Conservation (phyloP, 805 yeast genomes). For the Metschnikowia orientalis region DNA sequence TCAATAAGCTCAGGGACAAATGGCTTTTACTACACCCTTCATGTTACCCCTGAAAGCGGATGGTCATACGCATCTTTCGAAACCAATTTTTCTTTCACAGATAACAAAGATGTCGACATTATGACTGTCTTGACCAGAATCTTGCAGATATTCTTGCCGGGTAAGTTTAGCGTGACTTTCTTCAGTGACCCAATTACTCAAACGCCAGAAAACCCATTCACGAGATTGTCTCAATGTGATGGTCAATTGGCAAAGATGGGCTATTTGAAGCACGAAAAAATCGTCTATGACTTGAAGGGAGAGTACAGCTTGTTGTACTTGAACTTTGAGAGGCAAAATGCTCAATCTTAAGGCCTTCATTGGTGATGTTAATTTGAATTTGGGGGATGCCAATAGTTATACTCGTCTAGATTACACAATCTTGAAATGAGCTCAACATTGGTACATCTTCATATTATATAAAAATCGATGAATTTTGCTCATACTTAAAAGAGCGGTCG, state of each 20-base stretch:
- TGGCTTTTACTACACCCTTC: conserved; percentile 68
- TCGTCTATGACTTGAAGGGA: conserved; percentile 64
- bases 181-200: conserved; percentile 23
- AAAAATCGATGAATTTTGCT: no score
- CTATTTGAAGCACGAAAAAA: conserved; percentile 62
- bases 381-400: conserved; percentile 20
- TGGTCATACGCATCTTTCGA: conserved; percentile 98
- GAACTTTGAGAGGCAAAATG: conserved; percentile 54
- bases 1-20: conserved; percentile 53
- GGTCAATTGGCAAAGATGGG: conserved; percentile 29
- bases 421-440: no score
- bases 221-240: conserved; percentile 12
- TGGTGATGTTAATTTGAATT: conserved; percentile 9
- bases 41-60: conserved; percentile 89
- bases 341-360: not conserved
- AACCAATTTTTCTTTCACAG: conserved; percentile 64
- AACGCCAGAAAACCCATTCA: conserved; percentile 3
- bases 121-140: conserved; percentile 56
- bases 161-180: conserved; percentile 56
- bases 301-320: conserved; percentile 70
- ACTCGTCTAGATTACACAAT: no score
- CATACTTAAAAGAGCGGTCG: no score
- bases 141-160: conserved; percentile 65
- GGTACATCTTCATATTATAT: no score
- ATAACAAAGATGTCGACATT: conserved; percentile 35